Conservation (phyloP, 1,284 basidiomycete species). For the Fomitopsis pinicola region DNA sequence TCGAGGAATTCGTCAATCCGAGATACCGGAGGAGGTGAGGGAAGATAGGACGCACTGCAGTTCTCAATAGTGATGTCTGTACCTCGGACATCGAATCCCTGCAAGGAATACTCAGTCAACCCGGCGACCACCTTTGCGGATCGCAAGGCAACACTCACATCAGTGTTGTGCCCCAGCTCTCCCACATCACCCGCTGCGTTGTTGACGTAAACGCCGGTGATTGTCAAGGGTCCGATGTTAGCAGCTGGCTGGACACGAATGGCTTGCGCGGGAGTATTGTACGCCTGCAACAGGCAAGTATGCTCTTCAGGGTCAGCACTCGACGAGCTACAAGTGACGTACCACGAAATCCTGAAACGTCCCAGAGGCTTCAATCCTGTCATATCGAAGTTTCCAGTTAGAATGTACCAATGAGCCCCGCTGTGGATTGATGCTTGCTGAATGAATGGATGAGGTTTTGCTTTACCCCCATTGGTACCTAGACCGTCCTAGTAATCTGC, state of each 20-base stretch:
- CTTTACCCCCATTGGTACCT: conserved; percentile 4
- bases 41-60: neutral
- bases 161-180: conserved; percentile 6
- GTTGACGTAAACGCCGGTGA: conserved; percentile 1
- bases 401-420: neutral
- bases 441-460: conserved; percentile 6
- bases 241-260: conserved; percentile 1
- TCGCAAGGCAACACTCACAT: neutral
- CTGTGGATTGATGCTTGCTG: neutral
- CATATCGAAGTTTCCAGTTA: neutral
- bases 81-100: conserved; percentile 6
- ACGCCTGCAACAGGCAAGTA: neutral
- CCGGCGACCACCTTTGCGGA: neutral
- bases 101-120: neutral
- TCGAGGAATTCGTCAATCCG: neutral
- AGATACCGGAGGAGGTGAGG: neutral
- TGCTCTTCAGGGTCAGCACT: no score
- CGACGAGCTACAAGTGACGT: neutral
- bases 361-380: conserved; percentile 4
- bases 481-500: conserved; percentile 8
- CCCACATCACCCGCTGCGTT: conserved; percentile 3
- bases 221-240: neutral
- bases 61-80: conserved; percentile 5
- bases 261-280: conserved; percentile 6
- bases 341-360: conserved; percentile 6